Conservation (phyloP, 352 stramenopile species). For the Phytopythium vexans region DNA sequence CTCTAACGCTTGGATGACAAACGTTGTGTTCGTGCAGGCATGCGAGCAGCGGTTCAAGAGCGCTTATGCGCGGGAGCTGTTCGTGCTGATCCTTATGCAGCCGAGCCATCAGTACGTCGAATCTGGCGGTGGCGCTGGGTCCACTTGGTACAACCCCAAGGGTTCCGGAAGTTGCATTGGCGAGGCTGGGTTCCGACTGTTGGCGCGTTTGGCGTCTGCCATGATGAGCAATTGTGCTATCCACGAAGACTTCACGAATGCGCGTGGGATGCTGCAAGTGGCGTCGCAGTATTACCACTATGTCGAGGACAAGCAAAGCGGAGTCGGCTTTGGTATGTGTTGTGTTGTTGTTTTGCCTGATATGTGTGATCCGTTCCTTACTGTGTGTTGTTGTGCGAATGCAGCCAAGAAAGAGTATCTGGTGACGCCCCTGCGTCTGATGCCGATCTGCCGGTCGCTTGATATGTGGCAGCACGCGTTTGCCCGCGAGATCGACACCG, state of each 20-base stretch:
- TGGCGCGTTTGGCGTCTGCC: constrained; percentile 45
- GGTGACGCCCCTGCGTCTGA: constrained; percentile 46
- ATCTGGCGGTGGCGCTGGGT: constrained; percentile 21
- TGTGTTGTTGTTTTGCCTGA: not conserved
- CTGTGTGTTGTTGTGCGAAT: constrained; percentile 2
- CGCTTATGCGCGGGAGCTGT: constrained; percentile 69
- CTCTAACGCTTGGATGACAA: not conserved
- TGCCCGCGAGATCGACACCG: constrained; percentile 68
- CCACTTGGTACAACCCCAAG: constrained; percentile 77
- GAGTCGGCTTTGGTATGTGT: constrained; percentile 64
- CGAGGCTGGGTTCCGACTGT: constrained; percentile 57
- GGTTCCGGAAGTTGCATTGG: constrained; percentile 80
- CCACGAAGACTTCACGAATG: constrained; percentile 81
- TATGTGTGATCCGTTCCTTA: not conserved
- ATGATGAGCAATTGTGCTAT: constrained; percentile 74
- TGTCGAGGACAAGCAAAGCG: constrained; percentile 71
- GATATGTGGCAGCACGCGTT: constrained; percentile 87
- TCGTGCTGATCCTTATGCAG: constrained; percentile 87
- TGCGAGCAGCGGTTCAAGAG: constrained; percentile 68
- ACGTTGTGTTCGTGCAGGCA: constrained; percentile 18
- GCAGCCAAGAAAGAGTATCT: constrained; percentile 84
- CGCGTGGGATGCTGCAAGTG: constrained; percentile 75
- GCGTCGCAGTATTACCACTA: constrained; percentile 79
- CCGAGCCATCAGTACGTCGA: constrained; percentile 74
- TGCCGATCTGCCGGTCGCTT: constrained; percentile 71